These are phyloP conservation scores for Agrocybe pediades DNA, from an alignment of 768 basidiomycete species.

Conservation along the genomic window DNA sequence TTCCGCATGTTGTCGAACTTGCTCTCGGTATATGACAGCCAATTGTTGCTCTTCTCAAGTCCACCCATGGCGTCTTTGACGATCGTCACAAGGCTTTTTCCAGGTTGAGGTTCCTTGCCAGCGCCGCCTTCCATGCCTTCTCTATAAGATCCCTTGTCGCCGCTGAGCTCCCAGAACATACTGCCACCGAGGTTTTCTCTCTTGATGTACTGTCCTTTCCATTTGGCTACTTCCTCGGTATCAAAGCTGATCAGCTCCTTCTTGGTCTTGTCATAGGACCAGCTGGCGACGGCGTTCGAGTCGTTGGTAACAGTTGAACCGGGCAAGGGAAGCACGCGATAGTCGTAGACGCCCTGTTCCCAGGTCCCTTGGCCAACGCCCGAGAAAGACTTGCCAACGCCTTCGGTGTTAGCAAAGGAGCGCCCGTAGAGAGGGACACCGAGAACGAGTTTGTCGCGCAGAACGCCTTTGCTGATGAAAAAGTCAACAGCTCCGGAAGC, in stretches of 20 bases:
- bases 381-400: conserved; percentile 77
- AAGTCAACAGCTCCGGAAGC: conserved; percentile 66
- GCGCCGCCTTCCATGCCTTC: conserved; percentile 74
- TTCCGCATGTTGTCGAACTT: conserved; percentile 79
- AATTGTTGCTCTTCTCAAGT: conserved; percentile 72
- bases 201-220: conserved; percentile 83
- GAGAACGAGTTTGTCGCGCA: conserved; percentile 78
- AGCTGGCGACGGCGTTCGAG: conserved; percentile 71
- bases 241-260: conserved; percentile 88
- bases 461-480: conserved; percentile 73
- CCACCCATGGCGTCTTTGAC: conserved; percentile 81
- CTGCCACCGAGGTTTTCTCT: conserved; percentile 80
- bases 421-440: conserved; percentile 95
- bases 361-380: conserved; percentile 89
- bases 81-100: conserved; percentile 68
- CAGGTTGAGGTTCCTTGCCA: conserved; percentile 74
- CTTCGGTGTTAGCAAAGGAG: conserved; percentile 83
- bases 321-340: conserved; percentile 83
- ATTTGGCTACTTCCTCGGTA: conserved; percentile 60
- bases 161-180: conserved; percentile 95
- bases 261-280: conserved; percentile 74
- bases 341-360: conserved; percentile 93
- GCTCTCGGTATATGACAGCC: conserved; percentile 77
- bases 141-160: conserved; percentile 72
- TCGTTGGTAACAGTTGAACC: conserved; percentile 70